Base-by-base conservation (phyloP, 1,284 basidiomycete genomes). In the Rhodotorula sp. region DNA sequence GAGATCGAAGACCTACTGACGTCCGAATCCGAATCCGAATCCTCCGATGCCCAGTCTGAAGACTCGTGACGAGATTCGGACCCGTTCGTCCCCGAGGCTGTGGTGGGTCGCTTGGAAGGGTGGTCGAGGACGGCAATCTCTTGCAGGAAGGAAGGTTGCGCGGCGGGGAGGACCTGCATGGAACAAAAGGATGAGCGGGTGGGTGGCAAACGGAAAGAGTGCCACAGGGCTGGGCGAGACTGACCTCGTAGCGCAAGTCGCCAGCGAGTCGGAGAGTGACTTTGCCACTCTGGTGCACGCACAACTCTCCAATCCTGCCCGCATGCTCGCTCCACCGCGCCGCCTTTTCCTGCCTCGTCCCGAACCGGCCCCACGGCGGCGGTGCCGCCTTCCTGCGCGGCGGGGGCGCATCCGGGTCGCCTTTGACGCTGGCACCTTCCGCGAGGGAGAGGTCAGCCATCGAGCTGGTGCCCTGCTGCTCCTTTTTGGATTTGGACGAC, bases 111-210 rank as follows among this genome's bases (percentile, higher is more conserved):
- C 43, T 49, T 52, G 12, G 68, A 51, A 6, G 58, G 71, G 65
- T 72, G 74, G 58, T 76, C 72, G 47, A 79, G 54, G 54, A 79
- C 66, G 26, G 75, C 78, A 31, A 79, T 69, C 64, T 79, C 78
- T 57, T 79, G 78, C 20, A 79, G 59, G 71, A 79, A 79, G 15
- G 69, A 69, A n/a, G 78, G 74, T 57, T 77, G 76, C 10, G 78
- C 78, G 15, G 75, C 78, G 29, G 78, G 77, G 58, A 79, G 70
- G 54, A 79, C 67, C 77, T 78, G 58, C n/a, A 23, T n/a, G 39
- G 26, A 15, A 21, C 21, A 26, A 16, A 31, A 3, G 62, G 21
- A 4, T 5, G 21, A 34, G 29, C 8, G 21, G 29, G 14, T 18
- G 16, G 62, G 14, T 7, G 23, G 5, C 59, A 3, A 18, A 18